Evolutionary conservation across 1,139 yeast genomes (phyloP).

Genomic region (Pichia sp.): DNA sequence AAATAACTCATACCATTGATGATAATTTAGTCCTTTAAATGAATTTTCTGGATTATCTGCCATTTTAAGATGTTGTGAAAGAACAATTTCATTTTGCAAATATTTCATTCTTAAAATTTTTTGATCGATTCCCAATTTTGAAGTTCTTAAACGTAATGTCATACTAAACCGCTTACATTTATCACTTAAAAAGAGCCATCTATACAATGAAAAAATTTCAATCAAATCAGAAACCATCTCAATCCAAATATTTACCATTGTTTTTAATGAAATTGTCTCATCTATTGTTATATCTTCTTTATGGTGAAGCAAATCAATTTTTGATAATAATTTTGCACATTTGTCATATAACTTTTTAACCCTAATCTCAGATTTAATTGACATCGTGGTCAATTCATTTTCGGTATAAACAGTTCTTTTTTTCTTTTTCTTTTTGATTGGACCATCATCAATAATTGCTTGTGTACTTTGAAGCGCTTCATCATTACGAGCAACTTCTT

Average conservation of each 20-base stretch:
- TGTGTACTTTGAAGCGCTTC: constrained; percentile 20
- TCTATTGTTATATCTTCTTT: constrained; percentile 34
- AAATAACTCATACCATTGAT: constrained; percentile 79
- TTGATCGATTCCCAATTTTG: constrained; percentile 62
- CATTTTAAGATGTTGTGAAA: constrained; percentile 33
- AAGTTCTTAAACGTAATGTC: constrained; percentile 55
- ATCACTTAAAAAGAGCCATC: constrained; percentile 73
- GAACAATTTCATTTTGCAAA: constrained; percentile 55
- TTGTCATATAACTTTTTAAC: constrained; percentile 63
- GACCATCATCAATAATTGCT: constrained; percentile 28
- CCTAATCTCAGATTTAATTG: constrained; percentile 51
- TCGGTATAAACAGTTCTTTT: constrained; percentile 34
- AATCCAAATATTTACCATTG: constrained; percentile 75
- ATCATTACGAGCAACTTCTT: constrained; percentile 19
- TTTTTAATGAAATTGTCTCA: constrained; percentile 22
- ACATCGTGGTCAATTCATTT: constrained; percentile 51
- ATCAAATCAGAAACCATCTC: constrained; percentile 77
- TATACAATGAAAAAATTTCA: constrained; percentile 72
- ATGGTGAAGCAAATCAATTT: constrained; percentile 35
- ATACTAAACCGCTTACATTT: constrained; percentile 65
- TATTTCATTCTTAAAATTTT: constrained; percentile 62
- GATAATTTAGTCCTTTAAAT: constrained; percentile 71
- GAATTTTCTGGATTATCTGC: constrained; percentile 42
- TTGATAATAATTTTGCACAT: constrained; percentile 48
- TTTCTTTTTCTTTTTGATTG: constrained; percentile 22